These are phyloP conservation scores for Magnolia kwangsiensis DNA, from an alignment of 164 flowering plant genomes.

Conservation along the genomic window DNA sequence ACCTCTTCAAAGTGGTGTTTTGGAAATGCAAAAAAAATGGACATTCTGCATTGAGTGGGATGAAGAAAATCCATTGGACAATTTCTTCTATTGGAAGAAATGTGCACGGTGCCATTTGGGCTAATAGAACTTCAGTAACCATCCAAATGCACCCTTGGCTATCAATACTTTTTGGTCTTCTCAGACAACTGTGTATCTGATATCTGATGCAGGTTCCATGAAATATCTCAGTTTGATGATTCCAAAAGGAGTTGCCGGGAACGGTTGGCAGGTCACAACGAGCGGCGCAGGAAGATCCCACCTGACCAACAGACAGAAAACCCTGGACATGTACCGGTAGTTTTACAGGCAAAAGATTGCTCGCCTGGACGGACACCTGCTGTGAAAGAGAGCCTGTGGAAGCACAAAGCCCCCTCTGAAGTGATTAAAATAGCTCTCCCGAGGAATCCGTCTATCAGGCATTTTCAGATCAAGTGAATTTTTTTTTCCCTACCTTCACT, in stretches of 20 bases:
- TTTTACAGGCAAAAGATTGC: conserved; percentile 8
- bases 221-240: conserved; percentile 61
- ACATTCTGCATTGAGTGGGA: neutral
- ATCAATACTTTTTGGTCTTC: neutral
- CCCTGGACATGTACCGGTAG: conserved; percentile 4
- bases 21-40: neutral
- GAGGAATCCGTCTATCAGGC: conserved; percentile 1
- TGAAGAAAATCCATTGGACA: neutral
- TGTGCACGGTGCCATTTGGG: neutral
- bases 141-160: neutral
- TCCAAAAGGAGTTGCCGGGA: conserved; percentile 73
- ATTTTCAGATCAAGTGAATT: conserved; percentile 10
- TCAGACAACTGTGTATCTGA: neutral
- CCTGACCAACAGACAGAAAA: conserved; percentile 8
- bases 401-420: neutral
- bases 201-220: conserved; percentile 56
- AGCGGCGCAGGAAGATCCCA: conserved; percentile 57
- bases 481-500: neutral
- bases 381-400: neutral
- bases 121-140: neutral
- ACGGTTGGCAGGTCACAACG: conserved; percentile 71
- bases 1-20: neutral
- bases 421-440: conserved; percentile 12
- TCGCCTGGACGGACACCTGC: neutral
- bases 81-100: neutral